Base-by-base conservation (phyloP, 1,284 basidiomycete genomes). In the Pseudozyma sp. region DNA sequence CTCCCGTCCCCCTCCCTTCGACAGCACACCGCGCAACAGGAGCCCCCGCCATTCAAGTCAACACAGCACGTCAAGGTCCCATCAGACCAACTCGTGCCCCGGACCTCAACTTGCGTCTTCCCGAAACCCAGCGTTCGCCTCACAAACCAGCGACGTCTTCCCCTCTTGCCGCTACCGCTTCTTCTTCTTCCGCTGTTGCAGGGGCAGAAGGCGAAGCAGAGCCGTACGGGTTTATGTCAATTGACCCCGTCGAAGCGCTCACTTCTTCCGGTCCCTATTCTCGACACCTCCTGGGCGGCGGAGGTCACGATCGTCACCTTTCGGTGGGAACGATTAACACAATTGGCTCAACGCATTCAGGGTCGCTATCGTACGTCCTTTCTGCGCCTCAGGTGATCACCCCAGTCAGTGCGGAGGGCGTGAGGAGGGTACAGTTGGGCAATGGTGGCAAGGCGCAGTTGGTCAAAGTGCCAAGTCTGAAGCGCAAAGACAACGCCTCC, bases 371-470 rank as follows among this genome's bases (percentile, higher is more conserved):
- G 25, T 77, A 77, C 51, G 75, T 74, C 1, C 52, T 77, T 4
- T 70, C 66, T 3, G 72, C 70, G 9, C 75, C 75, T 8, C 70
- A 73, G 52, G 67, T 77, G 19, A 70, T 77, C 18, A 77, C 75
- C 5, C 73, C 73, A 0, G 69, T 76, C 9, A 53, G 43, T 2
- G 63, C 48, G 2, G 73, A 76, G 1, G 69, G 73, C 14, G 69
- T 64, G 13, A 14, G 73, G 1, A 19, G 73, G 1, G 67, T 76
- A 5, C 73, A 76, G 56, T 9, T 76, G 47, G 63, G 57, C 18
- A 76, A 71, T 7, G 68, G 69, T 14, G 73, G 73, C n/a, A 76
- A 76, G 34, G 68, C 73, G 18, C 68, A 71, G 51, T 35, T 76
- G 10, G 59, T 76, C 51, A 63, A 60, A 34, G 69, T 59, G 16